Percentiles rank a stretch among this genome's conserved stretches.
Conservation (phyloP, 306 rosid genomes). For the apple (Malus domestica) region DNA sequence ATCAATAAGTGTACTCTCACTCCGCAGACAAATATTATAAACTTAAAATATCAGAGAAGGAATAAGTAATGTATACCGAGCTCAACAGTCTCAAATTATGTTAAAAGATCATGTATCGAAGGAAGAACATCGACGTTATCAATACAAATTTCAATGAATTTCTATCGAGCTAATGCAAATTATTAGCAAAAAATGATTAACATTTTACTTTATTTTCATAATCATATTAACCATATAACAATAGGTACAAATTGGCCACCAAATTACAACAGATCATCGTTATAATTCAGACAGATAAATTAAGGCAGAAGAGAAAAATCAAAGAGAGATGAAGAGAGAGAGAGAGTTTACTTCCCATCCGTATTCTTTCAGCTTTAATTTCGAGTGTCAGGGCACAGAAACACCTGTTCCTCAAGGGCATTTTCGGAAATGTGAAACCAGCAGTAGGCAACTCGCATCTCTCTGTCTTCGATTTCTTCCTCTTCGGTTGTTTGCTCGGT, state of each 20-base stretch:
- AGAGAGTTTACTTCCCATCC: slow-evolving; percentile 7
- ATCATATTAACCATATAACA: not conserved
- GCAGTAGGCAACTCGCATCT: not conserved
- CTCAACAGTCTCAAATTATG: not conserved
- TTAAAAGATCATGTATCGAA: not conserved
- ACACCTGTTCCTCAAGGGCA: slow-evolving; percentile 10
- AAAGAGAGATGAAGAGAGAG: not conserved
- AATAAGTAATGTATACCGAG: too few relatives aligned
- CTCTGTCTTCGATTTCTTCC: not conserved
- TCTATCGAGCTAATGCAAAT: not conserved
- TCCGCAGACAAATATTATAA: too few relatives aligned
- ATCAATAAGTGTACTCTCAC: too few relatives aligned
- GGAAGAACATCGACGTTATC: not conserved
- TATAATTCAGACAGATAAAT: not conserved
- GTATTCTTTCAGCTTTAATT: not conserved
- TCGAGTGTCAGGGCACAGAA: not conserved
- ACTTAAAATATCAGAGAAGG: too few relatives aligned
- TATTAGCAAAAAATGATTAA: not conserved
- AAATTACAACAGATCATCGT: slow-evolving; percentile 17
- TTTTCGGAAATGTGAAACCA: slow-evolving; percentile 6
- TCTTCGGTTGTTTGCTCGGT: not conserved
- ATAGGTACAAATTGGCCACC: slow-evolving; percentile 4
- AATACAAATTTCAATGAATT: too few relatives aligned
- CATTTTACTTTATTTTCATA: not conserved
- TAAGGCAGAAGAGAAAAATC: not conserved